Evolutionary conservation across 176 grass and related monocot species (phyloP).

Genomic region (Leersia perrieri): DNA sequence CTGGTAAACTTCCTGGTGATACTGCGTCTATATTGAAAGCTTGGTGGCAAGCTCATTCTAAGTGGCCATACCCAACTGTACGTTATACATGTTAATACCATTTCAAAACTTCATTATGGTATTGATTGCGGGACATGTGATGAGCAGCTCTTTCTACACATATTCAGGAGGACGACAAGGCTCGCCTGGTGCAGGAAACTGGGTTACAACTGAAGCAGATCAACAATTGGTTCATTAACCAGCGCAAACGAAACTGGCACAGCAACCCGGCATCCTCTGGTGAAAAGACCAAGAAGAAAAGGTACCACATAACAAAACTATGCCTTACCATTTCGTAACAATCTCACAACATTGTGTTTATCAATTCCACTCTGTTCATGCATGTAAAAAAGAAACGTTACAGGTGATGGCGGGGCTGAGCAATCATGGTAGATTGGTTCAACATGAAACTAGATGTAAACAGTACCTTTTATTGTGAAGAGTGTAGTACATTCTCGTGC

Average conservation of each 20-base stretch:
- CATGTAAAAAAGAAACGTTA: conserved; percentile 41
- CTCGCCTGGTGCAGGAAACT: conserved; percentile 83
- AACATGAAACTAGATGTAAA: conserved; percentile 39
- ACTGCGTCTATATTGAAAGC: conserved; percentile 79
- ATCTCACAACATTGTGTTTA: background rate
- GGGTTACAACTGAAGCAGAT: conserved; percentile 98
- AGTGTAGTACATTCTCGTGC: background rate
- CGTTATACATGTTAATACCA: background rate
- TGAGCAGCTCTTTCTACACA: background rate
- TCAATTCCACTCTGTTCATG: background rate
- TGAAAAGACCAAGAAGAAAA: conserved; percentile 93
- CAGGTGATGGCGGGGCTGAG: conserved; percentile 38
- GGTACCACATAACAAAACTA: conserved; percentile 35
- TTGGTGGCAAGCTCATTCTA: conserved; percentile 98
- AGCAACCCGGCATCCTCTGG: conserved; percentile 71
- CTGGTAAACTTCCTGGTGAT: conserved; percentile 94
- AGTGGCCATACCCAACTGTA: conserved; percentile 99
- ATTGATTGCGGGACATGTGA: background rate
- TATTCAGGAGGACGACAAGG: conserved; percentile 92
- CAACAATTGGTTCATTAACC: conserved; percentile 99
- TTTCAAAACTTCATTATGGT: background rate
- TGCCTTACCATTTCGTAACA: background rate
- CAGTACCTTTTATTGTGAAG: conserved; percentile 22
- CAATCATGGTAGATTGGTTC: conserved; percentile 28
- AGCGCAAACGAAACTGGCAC: conserved; percentile 98